Percentiles rank a stretch among this genome's conserved stretches.
Evolutionary conservation across 257 asterid genomes (phyloP).

Genomic region (Galeopsis tetrahit): DNA sequence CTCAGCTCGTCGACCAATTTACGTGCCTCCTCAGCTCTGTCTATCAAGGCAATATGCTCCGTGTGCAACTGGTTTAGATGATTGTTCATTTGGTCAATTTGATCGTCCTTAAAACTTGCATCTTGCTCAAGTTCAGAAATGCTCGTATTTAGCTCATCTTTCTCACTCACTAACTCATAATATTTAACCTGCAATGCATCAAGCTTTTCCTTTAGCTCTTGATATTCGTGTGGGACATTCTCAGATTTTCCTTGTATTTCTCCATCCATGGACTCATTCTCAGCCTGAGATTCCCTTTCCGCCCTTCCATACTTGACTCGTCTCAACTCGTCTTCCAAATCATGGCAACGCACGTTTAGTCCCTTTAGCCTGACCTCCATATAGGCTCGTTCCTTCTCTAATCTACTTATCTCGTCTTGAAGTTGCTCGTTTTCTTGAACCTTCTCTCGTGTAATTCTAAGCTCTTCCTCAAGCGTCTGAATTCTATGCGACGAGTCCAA

Average conservation of each 20-base stretch:
- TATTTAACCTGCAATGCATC: conserved; percentile 38
- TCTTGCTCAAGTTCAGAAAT: conserved; percentile 42
- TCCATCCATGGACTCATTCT: no score
- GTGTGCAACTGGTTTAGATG: conserved; percentile 67
- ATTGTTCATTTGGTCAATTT: conserved; percentile 56
- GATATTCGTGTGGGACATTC: no score
- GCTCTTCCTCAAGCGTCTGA: conserved; percentile 52
- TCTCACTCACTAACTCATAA: conserved; percentile 41
- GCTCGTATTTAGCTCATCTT: conserved; percentile 42
- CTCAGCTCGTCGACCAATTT: conserved; percentile 51
- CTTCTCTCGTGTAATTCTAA: conserved; percentile 49
- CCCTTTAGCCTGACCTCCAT: conserved; percentile 61
- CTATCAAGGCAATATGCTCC: conserved; percentile 56
- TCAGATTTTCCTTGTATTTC: no score
- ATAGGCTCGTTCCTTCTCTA: conserved; percentile 46
- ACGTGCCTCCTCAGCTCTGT: conserved; percentile 52
- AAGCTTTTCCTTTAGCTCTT: conserved; percentile 42
- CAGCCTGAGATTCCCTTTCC: no score
- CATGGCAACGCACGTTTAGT: conserved; percentile 58
- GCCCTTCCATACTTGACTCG: conserved; percentile 36
- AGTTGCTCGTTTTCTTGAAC: conserved; percentile 61
- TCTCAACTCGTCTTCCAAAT: conserved; percentile 61
- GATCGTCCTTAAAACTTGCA: conserved; percentile 48
- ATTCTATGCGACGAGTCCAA: conserved; percentile 45
- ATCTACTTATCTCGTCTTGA: conserved; percentile 48